Conservation (phyloP, 805 yeast species). For the Metschnikowia cerradonensis region DNA sequence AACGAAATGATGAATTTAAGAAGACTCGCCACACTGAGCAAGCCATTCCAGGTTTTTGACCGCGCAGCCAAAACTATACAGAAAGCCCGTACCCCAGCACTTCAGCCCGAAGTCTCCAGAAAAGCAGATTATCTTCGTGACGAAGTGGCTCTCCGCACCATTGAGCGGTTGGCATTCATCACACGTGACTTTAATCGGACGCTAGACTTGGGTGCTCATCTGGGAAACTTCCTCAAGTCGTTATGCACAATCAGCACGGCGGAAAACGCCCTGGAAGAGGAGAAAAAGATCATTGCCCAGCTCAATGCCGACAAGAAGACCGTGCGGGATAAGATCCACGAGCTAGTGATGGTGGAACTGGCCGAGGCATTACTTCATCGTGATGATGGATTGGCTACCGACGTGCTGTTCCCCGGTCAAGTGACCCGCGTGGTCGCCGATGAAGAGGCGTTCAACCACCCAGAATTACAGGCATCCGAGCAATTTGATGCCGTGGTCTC, state of each 20-base stretch:
- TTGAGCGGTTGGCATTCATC: conserved; percentile 72
- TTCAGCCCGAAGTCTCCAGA: conserved; percentile 42
- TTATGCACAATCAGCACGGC: conserved; percentile 26
- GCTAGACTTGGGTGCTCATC: conserved; percentile 70
- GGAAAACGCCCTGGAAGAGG: conserved; percentile 27
- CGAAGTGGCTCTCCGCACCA: conserved; percentile 67
- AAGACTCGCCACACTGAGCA: conserved; percentile 11
- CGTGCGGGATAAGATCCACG: conserved; percentile 51
- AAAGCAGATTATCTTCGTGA: conserved; percentile 69
- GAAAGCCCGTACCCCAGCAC: conserved; percentile 46
- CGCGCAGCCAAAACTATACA: conserved; percentile 59
- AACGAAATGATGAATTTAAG: not conserved
- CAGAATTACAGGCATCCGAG: conserved; percentile 31
- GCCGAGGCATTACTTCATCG: conserved; percentile 50
- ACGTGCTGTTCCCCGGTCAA: conserved; percentile 39
- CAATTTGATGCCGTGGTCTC: conserved; percentile 69
- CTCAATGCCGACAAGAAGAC: conserved; percentile 48
- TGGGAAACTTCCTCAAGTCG: conserved; percentile 56
- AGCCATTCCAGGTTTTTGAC: conserved; percentile 50
- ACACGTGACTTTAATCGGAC: conserved; percentile 57
- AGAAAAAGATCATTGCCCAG: conserved; percentile 35
- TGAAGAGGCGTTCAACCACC: conserved; percentile 58
- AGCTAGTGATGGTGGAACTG: conserved; percentile 65
- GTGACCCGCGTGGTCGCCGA: conserved; percentile 55
- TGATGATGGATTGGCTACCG: conserved; percentile 42